Base-by-base conservation (phyloP, 352 stramenopile species). In the Globisporangium solare region DNA sequence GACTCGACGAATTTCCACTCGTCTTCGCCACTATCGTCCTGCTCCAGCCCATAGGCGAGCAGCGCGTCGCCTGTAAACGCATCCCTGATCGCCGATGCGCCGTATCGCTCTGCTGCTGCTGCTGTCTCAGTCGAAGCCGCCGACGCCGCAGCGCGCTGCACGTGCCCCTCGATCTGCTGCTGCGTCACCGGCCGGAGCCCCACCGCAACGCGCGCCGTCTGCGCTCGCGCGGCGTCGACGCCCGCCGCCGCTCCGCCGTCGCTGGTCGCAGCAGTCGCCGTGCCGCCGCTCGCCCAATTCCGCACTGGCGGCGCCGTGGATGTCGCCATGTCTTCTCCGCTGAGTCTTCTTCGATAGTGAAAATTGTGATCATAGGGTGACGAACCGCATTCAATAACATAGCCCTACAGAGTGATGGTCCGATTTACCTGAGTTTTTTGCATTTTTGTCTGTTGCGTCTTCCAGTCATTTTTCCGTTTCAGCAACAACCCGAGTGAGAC, bases 1-100 rank as follows among this genome's bases (percentile, higher is more conserved):
- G 56, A 58, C 41, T 53, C 56, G 42, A 63, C 56, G 49, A 24
- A 58, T 18, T 41, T 63, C 56, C 56, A 63, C 24, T 54, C 56
- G 24, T 50, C 56, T 15, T 57, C 42, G 12, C 55, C 47, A 10
- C 32, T 31, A 2, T 45, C 43, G 37, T 63, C 41, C 15, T 31
- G 15, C 21, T 56, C n/a, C 27, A 11, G 27, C 10, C 27, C 27
- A 35, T 35, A 10, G 27, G 27, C 6, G 27, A 35, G 27, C 27
- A 35, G 27, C 27, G 4, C 27, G 27, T 8, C 27, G 5, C 27
- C 27, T 35, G 7, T 35, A 35, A 35, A 35, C 27, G 27, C 27
- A 35, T 35, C 27, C 27, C 7, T 35, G 27, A 35, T 35, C 27
- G 27, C 27, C 27, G 7, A 3, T 7, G 40, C 18, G 21, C 20